These are phyloP conservation scores for Boletales sp. DNA, from an alignment of 768 basidiomycete species.

Conservation along the genomic window DNA sequence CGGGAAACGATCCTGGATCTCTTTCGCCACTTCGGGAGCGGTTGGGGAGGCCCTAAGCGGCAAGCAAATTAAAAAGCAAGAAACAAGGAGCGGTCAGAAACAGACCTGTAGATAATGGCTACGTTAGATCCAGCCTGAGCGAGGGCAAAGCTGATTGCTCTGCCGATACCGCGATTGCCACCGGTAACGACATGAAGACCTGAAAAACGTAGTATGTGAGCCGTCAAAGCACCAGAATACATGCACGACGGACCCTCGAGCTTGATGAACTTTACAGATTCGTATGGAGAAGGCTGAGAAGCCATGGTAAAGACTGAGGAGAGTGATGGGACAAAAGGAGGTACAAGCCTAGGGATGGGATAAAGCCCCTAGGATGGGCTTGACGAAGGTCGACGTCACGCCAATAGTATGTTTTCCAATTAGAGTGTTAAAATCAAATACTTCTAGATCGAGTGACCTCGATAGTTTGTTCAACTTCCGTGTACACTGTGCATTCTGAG, in stretches of 20 bases:
- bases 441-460: too few species aligned
- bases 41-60: conserved; percentile 41
- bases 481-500: too few species aligned
- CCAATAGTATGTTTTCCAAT: too few species aligned
- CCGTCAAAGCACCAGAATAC: too few species aligned
- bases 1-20: conserved; percentile 46
- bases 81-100: neutral
- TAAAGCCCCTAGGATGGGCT: too few species aligned
- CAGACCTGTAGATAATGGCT: conserved; percentile 57
- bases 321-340: too few species aligned
- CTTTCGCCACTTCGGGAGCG: conserved; percentile 45
- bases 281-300: too few species aligned
- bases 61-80: neutral
- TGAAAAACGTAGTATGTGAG: conserved; percentile 14
- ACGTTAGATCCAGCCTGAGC: conserved; percentile 55
- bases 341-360: too few species aligned
- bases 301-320: too few species aligned
- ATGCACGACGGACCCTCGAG: conserved; percentile 26
- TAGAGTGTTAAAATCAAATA: too few species aligned
- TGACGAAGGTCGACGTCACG: too few species aligned
- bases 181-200: conserved; percentile 57
- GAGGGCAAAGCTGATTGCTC: conserved; percentile 48
- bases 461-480: too few species aligned
- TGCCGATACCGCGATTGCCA: conserved; percentile 60
- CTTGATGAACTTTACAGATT: conserved; percentile 8